Percentiles rank a stretch among this genome's conserved stretches.
These are phyloP conservation scores for Ogataea angusta DNA, from an alignment of 805 yeast species.

Conservation along the genomic window DNA sequence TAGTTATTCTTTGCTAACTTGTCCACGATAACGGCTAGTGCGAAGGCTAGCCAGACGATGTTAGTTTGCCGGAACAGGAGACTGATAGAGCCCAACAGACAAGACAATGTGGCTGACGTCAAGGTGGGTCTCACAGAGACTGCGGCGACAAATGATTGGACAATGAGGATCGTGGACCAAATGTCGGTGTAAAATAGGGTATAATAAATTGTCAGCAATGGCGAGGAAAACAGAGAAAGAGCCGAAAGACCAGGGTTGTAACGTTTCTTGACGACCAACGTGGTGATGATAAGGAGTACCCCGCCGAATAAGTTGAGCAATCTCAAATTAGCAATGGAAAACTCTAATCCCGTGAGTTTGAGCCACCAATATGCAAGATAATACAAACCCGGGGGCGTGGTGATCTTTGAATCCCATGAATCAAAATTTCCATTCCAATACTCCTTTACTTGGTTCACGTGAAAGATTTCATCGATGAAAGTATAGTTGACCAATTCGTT, in stretches of 20 bases:
- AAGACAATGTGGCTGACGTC: conserved; percentile 37
- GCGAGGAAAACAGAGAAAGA: conserved; percentile 48
- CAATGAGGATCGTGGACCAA: conserved; percentile 76
- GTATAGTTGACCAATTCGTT: conserved; percentile 27
- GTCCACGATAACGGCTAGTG: conserved; percentile 54
- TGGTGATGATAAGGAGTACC: conserved; percentile 33
- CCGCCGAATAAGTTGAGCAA: conserved; percentile 69
- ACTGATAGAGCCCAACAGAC: conserved; percentile 57
- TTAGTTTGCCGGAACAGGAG: conserved; percentile 87
- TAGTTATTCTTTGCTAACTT: conserved; percentile 36
- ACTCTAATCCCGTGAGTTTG: conserved; percentile 28
- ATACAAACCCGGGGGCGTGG: conserved; percentile 96
- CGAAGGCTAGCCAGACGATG: conserved; percentile 76
- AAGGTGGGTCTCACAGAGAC: neutral
- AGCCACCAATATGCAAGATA: conserved; percentile 39
- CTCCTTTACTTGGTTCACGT: conserved; percentile 70
- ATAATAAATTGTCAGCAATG: conserved; percentile 70
- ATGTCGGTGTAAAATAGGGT: conserved; percentile 88
- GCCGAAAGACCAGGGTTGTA: conserved; percentile 17
- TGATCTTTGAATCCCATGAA: conserved; percentile 85
- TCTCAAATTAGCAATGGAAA: conserved; percentile 44
- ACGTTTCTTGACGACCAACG: conserved; percentile 16
- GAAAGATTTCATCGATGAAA: conserved; percentile 79
- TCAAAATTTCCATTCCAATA: conserved; percentile 60
- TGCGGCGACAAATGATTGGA: conserved; percentile 48